Percentiles rank a stretch among this genome's conserved stretches.
phyloP scores from a whole-genome alignment of 2,329 filamentous ascomycete genomes.

The Xylogone sp. region DNA sequence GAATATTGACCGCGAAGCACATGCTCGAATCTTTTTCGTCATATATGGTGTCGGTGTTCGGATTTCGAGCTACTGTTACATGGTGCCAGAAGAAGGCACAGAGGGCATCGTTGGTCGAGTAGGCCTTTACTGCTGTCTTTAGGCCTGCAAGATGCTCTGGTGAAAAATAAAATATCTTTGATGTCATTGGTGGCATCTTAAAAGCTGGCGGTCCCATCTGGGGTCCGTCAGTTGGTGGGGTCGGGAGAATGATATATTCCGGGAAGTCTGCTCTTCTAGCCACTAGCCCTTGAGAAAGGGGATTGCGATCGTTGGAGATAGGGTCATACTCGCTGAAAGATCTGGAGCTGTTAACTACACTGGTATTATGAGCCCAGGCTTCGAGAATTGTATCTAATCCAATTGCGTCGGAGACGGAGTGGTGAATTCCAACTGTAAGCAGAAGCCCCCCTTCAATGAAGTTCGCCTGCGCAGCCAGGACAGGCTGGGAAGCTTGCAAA shows the following conservation, averaged over 20 bases:
- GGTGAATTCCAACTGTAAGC: conserved; percentile 44
- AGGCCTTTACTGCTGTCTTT: conserved; percentile 34
- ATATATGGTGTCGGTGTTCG: not conserved
- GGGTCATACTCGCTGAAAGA: conserved; percentile 39
- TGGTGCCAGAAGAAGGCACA: conserved; percentile 47
- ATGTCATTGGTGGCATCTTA: conserved; percentile 27
- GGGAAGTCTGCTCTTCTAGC: conserved; percentile 29
- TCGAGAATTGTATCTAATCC: conserved; percentile 36
- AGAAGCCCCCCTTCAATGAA: conserved; percentile 46
- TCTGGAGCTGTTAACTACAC: conserved; percentile 40
- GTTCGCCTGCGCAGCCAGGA: conserved; percentile 44
- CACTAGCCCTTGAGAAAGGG: conserved; percentile 31
- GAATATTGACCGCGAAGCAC: conserved; percentile 45
- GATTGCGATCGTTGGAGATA: conserved; percentile 36
- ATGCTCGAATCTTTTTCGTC: conserved; percentile 25
- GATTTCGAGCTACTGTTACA: conserved; percentile 31
- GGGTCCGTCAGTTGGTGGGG: conserved; percentile 1
- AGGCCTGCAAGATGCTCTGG: conserved; percentile 32
- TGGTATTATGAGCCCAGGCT: conserved; percentile 43
- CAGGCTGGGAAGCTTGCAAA: conserved; percentile 18
- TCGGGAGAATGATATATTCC: conserved; percentile 7
- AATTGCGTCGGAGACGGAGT: conserved; percentile 47
- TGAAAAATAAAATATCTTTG: conserved; percentile 43
- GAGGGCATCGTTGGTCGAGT: conserved; percentile 52
- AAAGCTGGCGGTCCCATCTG: conserved; percentile 10